These are phyloP conservation scores for Pichia terricola DNA, from an alignment of 1,139 yeast genomes.

Conservation along the genomic window DNA sequence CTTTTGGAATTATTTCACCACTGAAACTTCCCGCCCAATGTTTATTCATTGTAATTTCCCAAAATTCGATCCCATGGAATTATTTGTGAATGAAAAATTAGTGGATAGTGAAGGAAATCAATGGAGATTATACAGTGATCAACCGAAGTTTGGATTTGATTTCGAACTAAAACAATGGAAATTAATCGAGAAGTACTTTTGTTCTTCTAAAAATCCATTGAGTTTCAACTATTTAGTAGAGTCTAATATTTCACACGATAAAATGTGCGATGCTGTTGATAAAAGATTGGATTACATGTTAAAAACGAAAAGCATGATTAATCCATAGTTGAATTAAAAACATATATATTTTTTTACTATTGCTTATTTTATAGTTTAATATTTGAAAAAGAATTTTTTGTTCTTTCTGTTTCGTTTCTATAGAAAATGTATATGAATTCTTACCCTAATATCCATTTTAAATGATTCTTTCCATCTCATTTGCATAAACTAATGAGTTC, in stretches of 20 bases:
- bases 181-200: constrained; percentile 27
- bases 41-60: constrained; percentile 36
- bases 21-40: constrained; percentile 25
- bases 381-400: no score
- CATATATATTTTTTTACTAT: no score
- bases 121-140: constrained; percentile 37
- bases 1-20: constrained; percentile 21
- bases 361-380: no score
- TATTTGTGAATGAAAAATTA: constrained; percentile 25
- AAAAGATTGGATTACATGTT: not conserved
- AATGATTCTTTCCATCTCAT: constrained; percentile 79
- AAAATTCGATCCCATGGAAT: constrained; percentile 31
- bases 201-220: constrained; percentile 17
- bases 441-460: constrained; percentile 22
- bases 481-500: constrained; percentile 70
- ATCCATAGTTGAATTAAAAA: no score
- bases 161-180: constrained; percentile 38
- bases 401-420: no score
- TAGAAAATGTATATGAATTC: no score
- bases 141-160: constrained; percentile 41
- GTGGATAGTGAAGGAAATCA: constrained; percentile 31
- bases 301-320: no score
- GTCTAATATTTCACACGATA: constrained; percentile 13
- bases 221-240: constrained; percentile 21
- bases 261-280: constrained; percentile 19